Base-by-base conservation (phyloP, 768 basidiomycete genomes). In the Suillus clintonianus region DNA sequence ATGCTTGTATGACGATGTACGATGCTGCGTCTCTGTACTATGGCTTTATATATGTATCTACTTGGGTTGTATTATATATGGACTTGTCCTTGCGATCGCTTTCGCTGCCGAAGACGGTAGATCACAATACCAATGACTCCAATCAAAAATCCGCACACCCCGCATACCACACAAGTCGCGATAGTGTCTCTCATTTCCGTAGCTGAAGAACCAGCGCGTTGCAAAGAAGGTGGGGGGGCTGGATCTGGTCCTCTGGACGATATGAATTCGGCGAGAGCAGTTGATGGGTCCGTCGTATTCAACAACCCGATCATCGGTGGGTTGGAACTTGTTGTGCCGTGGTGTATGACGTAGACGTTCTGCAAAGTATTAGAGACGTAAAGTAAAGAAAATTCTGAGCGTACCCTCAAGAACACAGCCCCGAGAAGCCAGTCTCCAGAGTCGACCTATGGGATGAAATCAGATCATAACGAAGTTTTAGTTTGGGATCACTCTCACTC, bases 351-450 rank as follows among this genome's bases (percentile, higher is more conserved):
- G 61, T 87, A 87, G 32, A 84, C 82, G 68, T 86, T 88, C 86
- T 85, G 62, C 41, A 62, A 62, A 61, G 47, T 15, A 47, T 72
- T 65, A 66, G 65, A 2, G n/a, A 34, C 27, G 53, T 22, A 61
- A 10, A 17, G 8, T 24, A 45, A 61, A n/a, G 51, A 45, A 45
- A 45, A 22, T 36, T 22, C 27, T 32, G 59, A 27, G 32, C 79
- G 61, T 63, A 83, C 86, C 67, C 86, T 78, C 62, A 88, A 77
- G 62, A 86, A 87, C 19, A 80, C 77, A 60, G 85, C 85, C n/a
- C 86, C 87, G 22, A 87, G 77, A 6, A 89, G 75, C 85, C 86
- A 89, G 72, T 88, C 87, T 5, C 82, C 85, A 14, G 84, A 82
- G 65, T 79, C 77, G n/a, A 85, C 77, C 82, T 84, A 64, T 32